Conservation (phyloP, 2,329 filamentous ascomycete genomes). For the Trichoderma gracile region DNA sequence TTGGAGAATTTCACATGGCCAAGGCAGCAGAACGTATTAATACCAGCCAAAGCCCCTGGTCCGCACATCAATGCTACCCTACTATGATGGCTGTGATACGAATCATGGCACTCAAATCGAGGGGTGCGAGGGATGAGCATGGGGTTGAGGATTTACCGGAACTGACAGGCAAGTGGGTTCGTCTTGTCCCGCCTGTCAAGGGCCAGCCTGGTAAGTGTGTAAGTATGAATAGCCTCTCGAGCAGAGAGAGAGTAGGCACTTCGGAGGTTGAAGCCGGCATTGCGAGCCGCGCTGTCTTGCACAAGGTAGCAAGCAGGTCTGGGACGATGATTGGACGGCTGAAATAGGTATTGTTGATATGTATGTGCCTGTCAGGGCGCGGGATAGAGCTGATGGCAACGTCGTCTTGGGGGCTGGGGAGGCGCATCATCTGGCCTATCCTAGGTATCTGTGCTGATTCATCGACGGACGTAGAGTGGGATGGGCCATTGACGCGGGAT, state of each 20-base stretch:
- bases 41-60: too few species aligned
- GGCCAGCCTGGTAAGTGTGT: neutral
- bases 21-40: too few species aligned
- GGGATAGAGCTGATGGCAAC: constrained; percentile 16
- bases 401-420: constrained; percentile 13
- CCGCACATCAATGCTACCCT: too few species aligned
- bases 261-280: neutral
- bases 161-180: constrained; percentile 22
- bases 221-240: too few species aligned
- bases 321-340: neutral
- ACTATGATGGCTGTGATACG: too few species aligned
- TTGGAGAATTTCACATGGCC: too few species aligned
- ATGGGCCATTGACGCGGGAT: neutral
- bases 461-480: constrained; percentile 13
- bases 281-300: neutral
- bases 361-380: constrained; percentile 9
- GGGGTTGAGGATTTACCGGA: constrained; percentile 21
- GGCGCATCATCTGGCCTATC: too few species aligned
- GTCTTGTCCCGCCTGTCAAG: neutral
- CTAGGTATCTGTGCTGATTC: neutral
- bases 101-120: too few species aligned
- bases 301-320: neutral
- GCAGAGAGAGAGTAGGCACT: neutral
- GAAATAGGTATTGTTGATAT: neutral
- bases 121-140: neutral